Conservation (phyloP, 768 basidiomycete species). For the Lactifluus subvellereus region DNA sequence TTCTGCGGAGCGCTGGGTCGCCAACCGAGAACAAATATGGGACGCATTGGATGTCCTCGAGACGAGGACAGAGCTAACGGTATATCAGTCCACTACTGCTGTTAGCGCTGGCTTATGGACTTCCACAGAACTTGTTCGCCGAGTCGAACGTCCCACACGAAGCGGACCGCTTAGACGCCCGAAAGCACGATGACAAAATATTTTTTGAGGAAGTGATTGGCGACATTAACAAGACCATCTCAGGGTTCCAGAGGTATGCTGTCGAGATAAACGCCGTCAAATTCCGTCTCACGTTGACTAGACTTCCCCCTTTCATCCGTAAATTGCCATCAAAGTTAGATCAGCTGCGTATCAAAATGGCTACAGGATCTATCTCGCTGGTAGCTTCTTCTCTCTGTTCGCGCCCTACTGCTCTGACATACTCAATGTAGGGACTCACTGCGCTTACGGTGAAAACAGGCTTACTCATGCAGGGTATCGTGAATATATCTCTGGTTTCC, state of each 20-base stretch:
- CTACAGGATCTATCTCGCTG: neutral
- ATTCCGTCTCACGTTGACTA: neutral
- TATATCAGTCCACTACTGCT: neutral
- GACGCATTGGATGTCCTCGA: neutral
- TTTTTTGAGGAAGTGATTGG: conserved; percentile 8
- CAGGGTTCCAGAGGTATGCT: neutral
- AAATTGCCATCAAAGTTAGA: neutral
- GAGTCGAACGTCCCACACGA: neutral
- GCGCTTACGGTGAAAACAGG: neutral
- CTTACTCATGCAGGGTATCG: neutral
- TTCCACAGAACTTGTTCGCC: neutral
- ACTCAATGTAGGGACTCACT: neutral
- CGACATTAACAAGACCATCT: conserved; percentile 2
- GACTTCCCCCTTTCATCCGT: conserved; percentile 8
- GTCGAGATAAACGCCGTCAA: neutral
- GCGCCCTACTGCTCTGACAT: neutral
- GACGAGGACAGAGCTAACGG: conserved; percentile 8
- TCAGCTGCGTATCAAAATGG: neutral
- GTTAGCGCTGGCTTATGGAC: neutral
- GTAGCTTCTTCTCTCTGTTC: neutral
- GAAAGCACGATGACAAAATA: neutral
- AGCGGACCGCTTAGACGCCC: neutral
- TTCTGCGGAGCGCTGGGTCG: conserved; percentile 10
- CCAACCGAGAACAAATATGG: conserved; percentile 17
- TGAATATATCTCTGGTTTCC: neutral